A percentile compares a stretch with the other conserved stretches of the same genome.
phyloP scores from a whole-genome alignment of 2,329 filamentous ascomycete species.

The Aspergillus costaricaensis region DNA sequence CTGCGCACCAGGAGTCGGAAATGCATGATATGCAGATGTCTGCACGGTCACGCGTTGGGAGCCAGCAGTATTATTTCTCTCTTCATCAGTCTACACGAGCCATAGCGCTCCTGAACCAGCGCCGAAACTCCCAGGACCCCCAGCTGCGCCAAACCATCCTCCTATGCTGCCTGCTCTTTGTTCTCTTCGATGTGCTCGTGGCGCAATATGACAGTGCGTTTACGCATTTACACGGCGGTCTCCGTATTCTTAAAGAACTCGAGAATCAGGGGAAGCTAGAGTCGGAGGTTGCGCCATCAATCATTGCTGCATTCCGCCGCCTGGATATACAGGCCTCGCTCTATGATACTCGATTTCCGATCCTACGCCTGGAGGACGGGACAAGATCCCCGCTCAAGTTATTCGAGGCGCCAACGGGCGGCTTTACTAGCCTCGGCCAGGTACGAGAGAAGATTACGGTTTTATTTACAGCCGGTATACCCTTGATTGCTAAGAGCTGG shows the following conservation, averaged over 20 bases:
- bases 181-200: constrained; percentile 4
- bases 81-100: constrained; percentile 7
- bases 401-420: not conserved
- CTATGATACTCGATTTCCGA: not conserved
- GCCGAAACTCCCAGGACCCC: constrained; percentile 8
- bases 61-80: not conserved
- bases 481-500: not conserved
- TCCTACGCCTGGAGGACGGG: not conserved
- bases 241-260: constrained; percentile 7
- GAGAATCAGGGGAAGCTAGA: not conserved
- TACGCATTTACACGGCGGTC: constrained; percentile 8
- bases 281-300: not conserved
- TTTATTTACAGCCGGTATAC: not conserved
- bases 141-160: constrained; percentile 2
- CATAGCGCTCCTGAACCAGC: not conserved
- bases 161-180: constrained; percentile 15
- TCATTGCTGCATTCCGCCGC: constrained; percentile 4
- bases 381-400: not conserved
- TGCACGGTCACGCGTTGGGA: not conserved
- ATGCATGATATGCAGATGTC: not conserved
- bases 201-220: constrained; percentile 7
- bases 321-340: not conserved
- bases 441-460: not conserved
- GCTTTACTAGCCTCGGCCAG: not conserved
- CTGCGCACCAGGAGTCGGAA: constrained; percentile 10